Percentiles rank a stretch among this genome's conserved stretches.
These are phyloP conservation scores for Sporothrix sp. DNA, from an alignment of 2,329 filamentous ascomycete species.

Conservation along the genomic window DNA sequence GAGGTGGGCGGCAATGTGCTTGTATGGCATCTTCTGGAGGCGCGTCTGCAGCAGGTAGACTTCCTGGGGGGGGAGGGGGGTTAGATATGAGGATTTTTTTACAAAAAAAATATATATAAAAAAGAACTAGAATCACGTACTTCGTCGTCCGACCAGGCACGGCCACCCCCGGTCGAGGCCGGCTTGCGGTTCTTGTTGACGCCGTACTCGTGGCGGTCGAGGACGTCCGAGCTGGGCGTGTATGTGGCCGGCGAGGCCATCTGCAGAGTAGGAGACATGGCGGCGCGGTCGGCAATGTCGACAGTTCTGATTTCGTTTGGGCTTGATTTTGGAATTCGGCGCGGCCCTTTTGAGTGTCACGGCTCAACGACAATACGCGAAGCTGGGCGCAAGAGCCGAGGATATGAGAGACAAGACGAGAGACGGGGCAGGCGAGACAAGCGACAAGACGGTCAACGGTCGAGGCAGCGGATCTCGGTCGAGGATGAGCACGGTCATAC, in stretches of 20 bases:
- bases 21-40: constrained; percentile 82
- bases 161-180: constrained; percentile 61
- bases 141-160: constrained; percentile 81
- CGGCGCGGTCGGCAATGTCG: background rate
- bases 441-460: background rate
- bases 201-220: constrained; percentile 49
- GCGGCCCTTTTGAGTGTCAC: background rate
- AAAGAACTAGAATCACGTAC: constrained; percentile 31
- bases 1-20: constrained; percentile 75
- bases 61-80: constrained; percentile 64
- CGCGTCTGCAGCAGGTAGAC: constrained; percentile 75
- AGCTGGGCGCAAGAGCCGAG: background rate
- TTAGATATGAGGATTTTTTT: constrained; percentile 41
- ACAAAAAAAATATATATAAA: background rate
- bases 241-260: constrained; percentile 37
- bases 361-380: no score
- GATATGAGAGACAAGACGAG: background rate
- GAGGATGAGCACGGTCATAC: constrained; percentile 3
- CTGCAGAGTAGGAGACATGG: constrained; percentile 43
- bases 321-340: background rate
- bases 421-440: background rate
- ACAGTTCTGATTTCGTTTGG: background rate
- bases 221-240: constrained; percentile 42
- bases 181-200: constrained; percentile 57
- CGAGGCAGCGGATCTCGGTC: background rate